Base-by-base conservation (phyloP, 2,329 filamentous ascomycete genomes). In the Scytalidium lignicola region DNA sequence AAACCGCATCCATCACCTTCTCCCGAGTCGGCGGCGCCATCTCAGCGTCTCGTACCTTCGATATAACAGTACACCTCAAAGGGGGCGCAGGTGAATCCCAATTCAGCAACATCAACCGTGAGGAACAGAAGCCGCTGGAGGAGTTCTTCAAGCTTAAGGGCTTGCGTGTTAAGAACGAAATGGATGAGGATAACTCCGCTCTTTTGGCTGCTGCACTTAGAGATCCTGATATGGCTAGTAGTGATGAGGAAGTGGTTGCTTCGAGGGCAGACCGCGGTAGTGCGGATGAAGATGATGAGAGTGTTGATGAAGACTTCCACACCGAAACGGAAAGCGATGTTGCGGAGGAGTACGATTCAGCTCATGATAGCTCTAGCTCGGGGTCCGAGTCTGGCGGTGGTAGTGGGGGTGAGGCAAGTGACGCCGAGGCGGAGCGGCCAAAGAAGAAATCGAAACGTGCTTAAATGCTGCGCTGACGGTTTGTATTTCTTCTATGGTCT, bases 21-120 rank as follows among this genome's bases (percentile, higher is more conserved):
- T 96, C 90, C 22, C 89, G 93, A 64, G 91, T 99, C 41, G 90
- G 90, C 53, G 93, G 93, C 51, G 91, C 92, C 48, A 85, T 97
- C 53, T 95, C 92, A 46, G 89, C 93, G 44, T 87, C 92, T 58
- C 88, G 93, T 50, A 99, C 93, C 2, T 99, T 99, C 65, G 93
- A 99, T 67, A 96, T 99, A 60, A 93, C 90, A 0, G 88, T 99
- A 51, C 85, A 85, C 48, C 80, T 96, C 74, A 97, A 96, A 77
- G 82, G 77, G 58, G 88, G 88, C n/a, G 78, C 82, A 46, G 87
- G 88, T 50, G 90, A 95, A 63, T 90, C 91, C 60, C 91, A 96
- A 64, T 99, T 99, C 74, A 96, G 90, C 72, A 99, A 99, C 75
- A 99, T 99, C 69, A 99, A 96, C 67, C 87, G 92, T 60, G 93